These are phyloP conservation scores for Citeromyces hawaiiensis DNA, from an alignment of 1,139 yeast genomes.

Conservation along the genomic window DNA sequence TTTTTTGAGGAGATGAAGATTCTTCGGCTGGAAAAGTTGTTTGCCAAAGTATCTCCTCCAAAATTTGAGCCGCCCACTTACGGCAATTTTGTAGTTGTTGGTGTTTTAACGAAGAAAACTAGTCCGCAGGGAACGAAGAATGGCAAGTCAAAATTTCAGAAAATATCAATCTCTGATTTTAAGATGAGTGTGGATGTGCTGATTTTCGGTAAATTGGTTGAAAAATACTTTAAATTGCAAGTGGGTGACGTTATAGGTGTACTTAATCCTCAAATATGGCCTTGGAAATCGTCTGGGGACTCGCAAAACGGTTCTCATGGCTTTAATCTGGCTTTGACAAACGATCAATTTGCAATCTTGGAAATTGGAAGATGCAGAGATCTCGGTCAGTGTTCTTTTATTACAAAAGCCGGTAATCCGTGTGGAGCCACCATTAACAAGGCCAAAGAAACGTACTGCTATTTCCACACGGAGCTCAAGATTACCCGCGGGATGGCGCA, in stretches of 20 bases:
- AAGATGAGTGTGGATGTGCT: slow-evolving; percentile 41
- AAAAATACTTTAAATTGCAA: slow-evolving; percentile 56
- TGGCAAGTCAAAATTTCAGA: slow-evolving; percentile 38
- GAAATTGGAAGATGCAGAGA: slow-evolving; percentile 68
- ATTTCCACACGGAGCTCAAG: slow-evolving; percentile 53
- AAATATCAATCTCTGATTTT: slow-evolving; percentile 58
- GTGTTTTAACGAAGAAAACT: slow-evolving; percentile 48
- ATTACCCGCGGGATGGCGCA: slow-evolving; percentile 38
- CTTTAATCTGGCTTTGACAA: slow-evolving; percentile 48
- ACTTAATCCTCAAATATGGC: slow-evolving; percentile 56
- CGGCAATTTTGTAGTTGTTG: slow-evolving; percentile 65
- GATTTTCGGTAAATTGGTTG: slow-evolving; percentile 56
- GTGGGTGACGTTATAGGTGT: slow-evolving; percentile 67
- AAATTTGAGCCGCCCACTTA: slow-evolving; percentile 54
- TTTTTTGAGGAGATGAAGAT: slow-evolving; percentile 33
- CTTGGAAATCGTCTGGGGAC: slow-evolving; percentile 20
- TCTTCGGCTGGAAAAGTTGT: slow-evolving; percentile 39
- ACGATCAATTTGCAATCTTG: slow-evolving; percentile 35
- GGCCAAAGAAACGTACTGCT: slow-evolving; percentile 43
- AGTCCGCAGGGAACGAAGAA: slow-evolving; percentile 32
- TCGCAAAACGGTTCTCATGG: slow-evolving; percentile 19
- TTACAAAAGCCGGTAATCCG: slow-evolving; percentile 26
- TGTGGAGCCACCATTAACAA: slow-evolving; percentile 54
- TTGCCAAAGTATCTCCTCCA: slow-evolving; percentile 59
- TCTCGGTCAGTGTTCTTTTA: slow-evolving; percentile 53